Base-by-base conservation (phyloP, 768 basidiomycete species). In the Trametes sanguinea region DNA sequence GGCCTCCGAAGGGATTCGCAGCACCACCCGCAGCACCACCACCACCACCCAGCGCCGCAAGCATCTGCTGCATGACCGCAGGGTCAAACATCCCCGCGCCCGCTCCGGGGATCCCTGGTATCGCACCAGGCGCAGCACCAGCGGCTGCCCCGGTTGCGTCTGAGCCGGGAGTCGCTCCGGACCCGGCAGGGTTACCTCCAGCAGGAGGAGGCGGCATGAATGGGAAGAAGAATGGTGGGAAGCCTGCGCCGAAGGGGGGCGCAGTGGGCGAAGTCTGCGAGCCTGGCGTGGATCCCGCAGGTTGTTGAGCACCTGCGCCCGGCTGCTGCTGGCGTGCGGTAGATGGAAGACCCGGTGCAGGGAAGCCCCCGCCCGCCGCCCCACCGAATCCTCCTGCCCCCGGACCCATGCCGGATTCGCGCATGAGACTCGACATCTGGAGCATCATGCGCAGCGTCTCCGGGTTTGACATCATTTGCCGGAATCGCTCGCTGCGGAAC, bases 391-490 rank as follows among this genome's bases (percentile, higher is more conserved):
- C 51, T 6, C 50, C 40, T 8, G 44, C 57, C 16, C 30, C 48
- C 1, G 71, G 68, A 2, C 63, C 72, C 13, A 72, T 65, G 11
- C 81, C 82, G 5, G 73, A 73, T 17, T 76, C 76, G 17, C 80
- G 77, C 70, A 90, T 73, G 72, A 79, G 71, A 48, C 78, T 69
- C 4, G 88, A 83, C 88, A 94, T 89, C 62, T 86, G 88, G 61
- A 93, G 76, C 85, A 92, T 89, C 52, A 79, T 78, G 62, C 87
- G 87, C 64, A 96, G 78, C 13, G 79, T 77, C 61, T 94, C 86
- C 0, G 94, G 94, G 74, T 94, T 89, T 5, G 92, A 84, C 88
- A 94, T 80, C 84, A 93, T 84, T 65, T 87, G 79, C 47, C 91
- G 78, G 71, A 93, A 92, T 45, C 81, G 78, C 33, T 87, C 85